Percentiles rank a stretch among this genome's conserved stretches.
These are phyloP conservation scores for Blastobotrys proliferans DNA, from an alignment of 1,139 yeast genomes.

Conservation along the genomic window DNA sequence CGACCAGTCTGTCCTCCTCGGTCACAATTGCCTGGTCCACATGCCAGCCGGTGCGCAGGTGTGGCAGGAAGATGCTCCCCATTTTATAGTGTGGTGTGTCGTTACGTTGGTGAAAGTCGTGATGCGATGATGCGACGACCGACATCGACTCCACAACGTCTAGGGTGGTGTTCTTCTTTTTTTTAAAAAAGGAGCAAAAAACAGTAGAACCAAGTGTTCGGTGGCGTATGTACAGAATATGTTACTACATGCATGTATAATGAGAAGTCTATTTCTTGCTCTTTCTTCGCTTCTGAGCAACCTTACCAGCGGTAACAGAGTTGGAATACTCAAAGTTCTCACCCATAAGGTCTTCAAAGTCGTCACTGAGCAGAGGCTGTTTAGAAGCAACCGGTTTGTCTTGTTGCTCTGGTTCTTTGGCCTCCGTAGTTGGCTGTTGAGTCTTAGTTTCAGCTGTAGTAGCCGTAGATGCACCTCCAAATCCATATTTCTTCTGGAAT, in stretches of 20 bases:
- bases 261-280: slow-evolving; percentile 32
- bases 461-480: slow-evolving; percentile 35
- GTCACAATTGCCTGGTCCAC: slow-evolving; percentile 90
- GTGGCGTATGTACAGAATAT: slow-evolving; percentile 7
- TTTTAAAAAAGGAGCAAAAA: too few species aligned
- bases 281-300: slow-evolving; percentile 49
- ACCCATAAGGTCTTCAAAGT: slow-evolving; percentile 58
- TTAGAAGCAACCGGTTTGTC: not conserved
- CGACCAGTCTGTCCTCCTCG: slow-evolving; percentile 84
- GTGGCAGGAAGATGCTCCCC: slow-evolving; percentile 89
- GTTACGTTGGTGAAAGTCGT: too few species aligned
- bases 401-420: not conserved
- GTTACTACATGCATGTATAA: not conserved
- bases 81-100: too few species aligned
- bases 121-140: too few species aligned
- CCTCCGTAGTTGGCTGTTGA: slow-evolving; percentile 16
- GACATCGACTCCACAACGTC: not conserved
- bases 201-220: too few species aligned
- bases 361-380: slow-evolving; percentile 39
- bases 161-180: not conserved
- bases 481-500: slow-evolving; percentile 69
- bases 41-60: slow-evolving; percentile 90
- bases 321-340: slow-evolving; percentile 60
- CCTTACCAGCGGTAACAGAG: slow-evolving; percentile 57
- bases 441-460: slow-evolving; percentile 2